A percentile compares a stretch with the other conserved stretches of the same genome.
Evolutionary conservation across 257 asterid genomes (phyloP).

Genomic region (Thymus quinquecostatus): DNA sequence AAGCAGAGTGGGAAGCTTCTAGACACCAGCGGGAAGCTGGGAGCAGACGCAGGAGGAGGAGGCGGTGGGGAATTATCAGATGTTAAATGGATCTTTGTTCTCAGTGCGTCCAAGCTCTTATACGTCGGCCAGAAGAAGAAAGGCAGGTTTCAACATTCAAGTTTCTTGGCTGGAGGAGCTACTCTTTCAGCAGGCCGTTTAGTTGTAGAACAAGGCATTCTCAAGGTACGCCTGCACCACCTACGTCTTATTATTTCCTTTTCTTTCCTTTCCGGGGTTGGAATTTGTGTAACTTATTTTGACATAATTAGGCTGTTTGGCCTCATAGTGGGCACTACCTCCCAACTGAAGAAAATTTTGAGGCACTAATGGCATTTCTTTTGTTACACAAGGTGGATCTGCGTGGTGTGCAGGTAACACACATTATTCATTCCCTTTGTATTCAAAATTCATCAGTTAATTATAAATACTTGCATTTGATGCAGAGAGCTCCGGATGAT

Average conservation of each 20-base stretch:
- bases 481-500: conserved; percentile 64
- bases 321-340: conserved; percentile 98
- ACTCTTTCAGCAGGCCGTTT: conserved; percentile 88
- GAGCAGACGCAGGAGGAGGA: conserved; percentile 39
- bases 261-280: not conserved
- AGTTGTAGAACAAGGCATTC: conserved; percentile 70
- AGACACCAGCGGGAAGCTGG: conserved; percentile 41
- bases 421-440: not conserved
- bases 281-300: too few relatives aligned
- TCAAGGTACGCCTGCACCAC: conserved; percentile 49
- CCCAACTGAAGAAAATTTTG: conserved; percentile 89
- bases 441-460: too few relatives aligned
- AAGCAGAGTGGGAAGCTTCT: conserved; percentile 62
- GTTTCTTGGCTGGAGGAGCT: conserved; percentile 97
- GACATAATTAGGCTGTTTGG: conserved; percentile 69
- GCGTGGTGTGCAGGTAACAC: conserved; percentile 62
- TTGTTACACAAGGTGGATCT: conserved; percentile 59
- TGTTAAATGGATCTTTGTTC: conserved; percentile 87
- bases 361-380: conserved; percentile 75
- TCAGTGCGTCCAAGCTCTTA: conserved; percentile 64
- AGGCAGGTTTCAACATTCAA: conserved; percentile 89
- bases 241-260: not conserved
- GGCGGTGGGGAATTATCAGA: conserved; percentile 41
- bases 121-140: conserved; percentile 78
- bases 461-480: not conserved